Evolutionary conservation across 148 eudicot genomes (phyloP).

Genomic region (Dianthus caryophyllus): DNA sequence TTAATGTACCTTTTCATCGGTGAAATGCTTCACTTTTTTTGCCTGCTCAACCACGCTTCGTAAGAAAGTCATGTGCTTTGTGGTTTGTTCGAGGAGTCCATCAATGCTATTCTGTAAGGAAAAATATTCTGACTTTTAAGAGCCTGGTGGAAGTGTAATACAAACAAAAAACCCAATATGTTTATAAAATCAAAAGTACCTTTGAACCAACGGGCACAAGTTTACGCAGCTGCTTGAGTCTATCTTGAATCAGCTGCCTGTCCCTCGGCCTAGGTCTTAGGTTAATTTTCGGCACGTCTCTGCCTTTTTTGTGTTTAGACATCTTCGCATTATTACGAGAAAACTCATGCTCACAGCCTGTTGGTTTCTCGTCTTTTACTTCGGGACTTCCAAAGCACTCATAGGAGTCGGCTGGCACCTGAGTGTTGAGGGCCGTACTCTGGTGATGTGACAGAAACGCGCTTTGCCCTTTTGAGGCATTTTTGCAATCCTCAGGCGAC

Average conservation of each 20-base stretch:
- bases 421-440: conserved; percentile 19
- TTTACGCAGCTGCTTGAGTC: conserved; percentile 65
- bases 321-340: conserved; percentile 26
- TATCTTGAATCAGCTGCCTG: conserved; percentile 77
- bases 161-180: background rate
- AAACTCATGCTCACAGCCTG: conserved; percentile 14
- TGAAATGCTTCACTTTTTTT: conserved; percentile 46
- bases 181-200: conserved; percentile 29
- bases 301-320: conserved; percentile 35
- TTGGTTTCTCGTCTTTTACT: conserved; percentile 29
- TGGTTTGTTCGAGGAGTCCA: conserved; percentile 67
- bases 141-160: background rate
- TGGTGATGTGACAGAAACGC: conserved; percentile 15
- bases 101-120: conserved; percentile 82
- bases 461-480: conserved; percentile 15
- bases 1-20: conserved; percentile 37
- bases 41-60: conserved; percentile 60
- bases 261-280: conserved; percentile 70
- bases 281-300: conserved; percentile 30
- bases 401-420: conserved; percentile 33
- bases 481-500: background rate
- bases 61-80: conserved; percentile 74
- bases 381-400: conserved; percentile 38
- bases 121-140: background rate
- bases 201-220: conserved; percentile 66